These are phyloP conservation scores for Diaporthe destruens DNA, from an alignment of 2,329 filamentous ascomycete genomes.

Conservation along the genomic window DNA sequence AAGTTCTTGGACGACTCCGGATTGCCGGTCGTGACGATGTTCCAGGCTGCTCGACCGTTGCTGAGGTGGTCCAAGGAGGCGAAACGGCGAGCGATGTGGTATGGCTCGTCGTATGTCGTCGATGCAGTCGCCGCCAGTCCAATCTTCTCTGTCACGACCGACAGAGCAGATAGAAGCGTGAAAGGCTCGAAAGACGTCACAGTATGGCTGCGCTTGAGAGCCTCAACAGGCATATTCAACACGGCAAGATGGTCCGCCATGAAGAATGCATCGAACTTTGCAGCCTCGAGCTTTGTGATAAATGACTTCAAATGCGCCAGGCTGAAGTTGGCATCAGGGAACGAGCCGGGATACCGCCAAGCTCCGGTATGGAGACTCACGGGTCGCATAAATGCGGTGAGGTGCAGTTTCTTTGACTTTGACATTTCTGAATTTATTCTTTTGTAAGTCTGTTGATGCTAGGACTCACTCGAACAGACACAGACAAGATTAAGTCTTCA, in stretches of 20 bases:
- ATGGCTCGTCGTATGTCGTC: conserved; percentile 67
- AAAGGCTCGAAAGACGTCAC: conserved; percentile 70
- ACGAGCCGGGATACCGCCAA: conserved; percentile 67
- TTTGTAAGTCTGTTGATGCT: background rate
- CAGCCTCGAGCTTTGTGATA: conserved; percentile 65
- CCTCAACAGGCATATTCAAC: conserved; percentile 68
- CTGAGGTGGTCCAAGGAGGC: conserved; percentile 66
- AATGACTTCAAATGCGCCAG: conserved; percentile 65
- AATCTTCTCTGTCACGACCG: conserved; percentile 61
- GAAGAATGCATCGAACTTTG: conserved; percentile 69
- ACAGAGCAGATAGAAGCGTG: conserved; percentile 63
- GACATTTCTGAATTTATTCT: conserved; percentile 7
- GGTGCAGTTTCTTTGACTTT: conserved; percentile 57
- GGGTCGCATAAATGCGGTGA: conserved; percentile 71
- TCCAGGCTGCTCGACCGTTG: conserved; percentile 65
- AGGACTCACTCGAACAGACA: background rate
- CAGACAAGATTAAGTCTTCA: no score
- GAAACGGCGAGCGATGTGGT: conserved; percentile 66
- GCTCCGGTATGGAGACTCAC: conserved; percentile 68
- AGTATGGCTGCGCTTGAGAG: conserved; percentile 68
- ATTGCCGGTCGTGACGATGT: conserved; percentile 66
- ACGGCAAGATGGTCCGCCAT: conserved; percentile 68
- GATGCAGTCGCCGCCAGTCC: conserved; percentile 67
- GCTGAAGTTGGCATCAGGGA: conserved; percentile 70
- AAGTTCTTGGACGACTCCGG: conserved; percentile 67